These are phyloP conservation scores for Paracorniculantispora psalliotae DNA, from an alignment of 2,329 filamentous ascomycete genomes.

Conservation along the genomic window DNA sequence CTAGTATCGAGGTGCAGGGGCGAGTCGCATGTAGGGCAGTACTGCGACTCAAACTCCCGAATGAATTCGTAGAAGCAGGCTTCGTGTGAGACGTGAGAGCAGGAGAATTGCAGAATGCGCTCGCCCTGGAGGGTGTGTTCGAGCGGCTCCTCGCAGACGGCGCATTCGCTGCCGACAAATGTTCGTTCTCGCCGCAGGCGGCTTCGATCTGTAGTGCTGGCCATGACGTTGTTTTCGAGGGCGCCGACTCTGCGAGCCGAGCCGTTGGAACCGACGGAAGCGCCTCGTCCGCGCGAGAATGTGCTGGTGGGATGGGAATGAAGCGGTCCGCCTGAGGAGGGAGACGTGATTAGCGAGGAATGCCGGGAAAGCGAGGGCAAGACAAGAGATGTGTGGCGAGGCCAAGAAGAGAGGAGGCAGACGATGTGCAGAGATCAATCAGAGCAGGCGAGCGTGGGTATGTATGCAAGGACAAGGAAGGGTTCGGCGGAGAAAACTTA, in stretches of 20 bases:
- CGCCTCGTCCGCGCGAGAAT: constrained; percentile 22
- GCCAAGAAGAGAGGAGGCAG: not conserved
- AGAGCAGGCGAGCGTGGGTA: not conserved
- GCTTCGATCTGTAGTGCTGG: constrained; percentile 59
- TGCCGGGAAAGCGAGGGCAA: not conserved
- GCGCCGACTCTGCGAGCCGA: constrained; percentile 33
- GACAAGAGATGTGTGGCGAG: not conserved
- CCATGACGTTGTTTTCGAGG: constrained; percentile 40
- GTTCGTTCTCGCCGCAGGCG: constrained; percentile 84
- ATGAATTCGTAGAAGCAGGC: constrained; percentile 99
- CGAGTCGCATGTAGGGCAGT: constrained; percentile 89
- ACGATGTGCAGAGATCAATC: not conserved
- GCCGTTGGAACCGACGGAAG: constrained; percentile 28
- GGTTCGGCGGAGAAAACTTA: not conserved
- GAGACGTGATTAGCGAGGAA: not conserved
- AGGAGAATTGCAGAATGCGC: constrained; percentile 91
- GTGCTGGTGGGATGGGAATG: constrained; percentile 19
- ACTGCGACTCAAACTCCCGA: constrained; percentile 87
- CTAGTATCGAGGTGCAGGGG: constrained; percentile 89
- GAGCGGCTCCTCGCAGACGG: constrained; percentile 92
- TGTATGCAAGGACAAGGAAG: not conserved
- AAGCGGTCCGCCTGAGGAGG: constrained; percentile 3
- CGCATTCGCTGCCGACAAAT: constrained; percentile 91
- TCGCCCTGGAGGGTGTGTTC: constrained; percentile 94
- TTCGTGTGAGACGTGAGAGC: constrained; percentile 94